Conservation (phyloP, 192 early-diverging fungal species). For the Backusella sp. region DNA sequence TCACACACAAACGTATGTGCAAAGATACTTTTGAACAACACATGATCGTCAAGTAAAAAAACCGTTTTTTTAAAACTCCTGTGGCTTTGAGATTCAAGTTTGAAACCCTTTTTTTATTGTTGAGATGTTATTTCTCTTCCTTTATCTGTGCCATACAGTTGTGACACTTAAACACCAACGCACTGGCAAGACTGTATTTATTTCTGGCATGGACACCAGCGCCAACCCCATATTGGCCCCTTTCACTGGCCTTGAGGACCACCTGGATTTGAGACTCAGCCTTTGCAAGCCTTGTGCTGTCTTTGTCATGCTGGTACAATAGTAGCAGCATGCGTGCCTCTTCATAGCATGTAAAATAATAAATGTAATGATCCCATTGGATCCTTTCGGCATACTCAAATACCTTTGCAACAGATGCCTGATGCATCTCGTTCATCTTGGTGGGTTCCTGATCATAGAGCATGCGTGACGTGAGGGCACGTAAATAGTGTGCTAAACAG, state of each 20-base stretch:
- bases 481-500: conserved; percentile 69
- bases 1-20: neutral
- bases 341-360: conserved; percentile 57
- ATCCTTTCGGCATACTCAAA: conserved; percentile 54
- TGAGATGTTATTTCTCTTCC: neutral
- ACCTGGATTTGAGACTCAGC: conserved; percentile 54
- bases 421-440: neutral
- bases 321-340: conserved; percentile 52
- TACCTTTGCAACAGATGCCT: conserved; percentile 39
- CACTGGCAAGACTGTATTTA: conserved; percentile 65
- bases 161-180: conserved; percentile 58
- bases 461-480: conserved; percentile 64
- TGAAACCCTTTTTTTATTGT: neutral
- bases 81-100: neutral
- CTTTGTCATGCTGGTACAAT: neutral
- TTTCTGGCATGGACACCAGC: conserved; percentile 48
- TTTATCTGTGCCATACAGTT: conserved; percentile 33
- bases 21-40: neutral
- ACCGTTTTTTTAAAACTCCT: neutral
- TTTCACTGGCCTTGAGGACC: conserved; percentile 42
- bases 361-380: conserved; percentile 60
- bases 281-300: conserved; percentile 28
- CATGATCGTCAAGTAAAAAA: neutral
- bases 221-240: conserved; percentile 12
- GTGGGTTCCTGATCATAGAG: conserved; percentile 17